Evolutionary conservation across 2,329 filamentous ascomycete genomes (phyloP).

Genomic region (Calycina herbarum): DNA sequence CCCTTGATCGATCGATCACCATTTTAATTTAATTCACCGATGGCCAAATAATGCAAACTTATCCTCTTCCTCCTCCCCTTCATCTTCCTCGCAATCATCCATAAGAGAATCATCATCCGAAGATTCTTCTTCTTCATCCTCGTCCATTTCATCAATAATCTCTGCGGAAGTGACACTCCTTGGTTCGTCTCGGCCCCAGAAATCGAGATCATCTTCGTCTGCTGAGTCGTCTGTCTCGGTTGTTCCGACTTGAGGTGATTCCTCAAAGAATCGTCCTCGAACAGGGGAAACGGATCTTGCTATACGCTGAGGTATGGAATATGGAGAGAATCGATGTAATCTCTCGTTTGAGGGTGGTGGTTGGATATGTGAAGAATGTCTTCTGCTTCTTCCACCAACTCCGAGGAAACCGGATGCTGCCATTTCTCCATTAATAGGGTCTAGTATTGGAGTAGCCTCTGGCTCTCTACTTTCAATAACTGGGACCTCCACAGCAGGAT

Average conservation of each 20-base stretch:
- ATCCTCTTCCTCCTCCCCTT: constrained; percentile 47
- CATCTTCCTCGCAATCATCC: constrained; percentile 42
- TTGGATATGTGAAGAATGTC: constrained; percentile 35
- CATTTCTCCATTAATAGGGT: constrained; percentile 23
- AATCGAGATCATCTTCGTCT: constrained; percentile 50
- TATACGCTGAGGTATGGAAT: constrained; percentile 31
- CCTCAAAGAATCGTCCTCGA: constrained; percentile 34
- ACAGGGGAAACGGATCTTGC: constrained; percentile 38
- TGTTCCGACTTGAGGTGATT: constrained; percentile 36
- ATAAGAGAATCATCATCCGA: constrained; percentile 26
- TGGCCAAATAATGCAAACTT: constrained; percentile 54
- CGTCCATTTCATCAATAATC: constrained; percentile 31
- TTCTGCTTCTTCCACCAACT: constrained; percentile 26
- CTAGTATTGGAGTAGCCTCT: constrained; percentile 22
- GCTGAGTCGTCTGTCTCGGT: constrained; percentile 49
- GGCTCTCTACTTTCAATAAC: constrained; percentile 27
- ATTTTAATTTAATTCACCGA: constrained; percentile 38
- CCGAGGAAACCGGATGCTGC: constrained; percentile 17
- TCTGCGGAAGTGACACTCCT: constrained; percentile 31
- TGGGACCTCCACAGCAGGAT: constrained; percentile 33
- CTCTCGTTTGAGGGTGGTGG: constrained; percentile 15
- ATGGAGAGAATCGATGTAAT: constrained; percentile 30
- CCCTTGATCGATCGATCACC: neutral
- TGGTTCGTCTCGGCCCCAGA: constrained; percentile 49
- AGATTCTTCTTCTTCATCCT: constrained; percentile 42